Base-by-base conservation (phyloP, 768 basidiomycete genomes). In the Phaeolepiota aurea region DNA sequence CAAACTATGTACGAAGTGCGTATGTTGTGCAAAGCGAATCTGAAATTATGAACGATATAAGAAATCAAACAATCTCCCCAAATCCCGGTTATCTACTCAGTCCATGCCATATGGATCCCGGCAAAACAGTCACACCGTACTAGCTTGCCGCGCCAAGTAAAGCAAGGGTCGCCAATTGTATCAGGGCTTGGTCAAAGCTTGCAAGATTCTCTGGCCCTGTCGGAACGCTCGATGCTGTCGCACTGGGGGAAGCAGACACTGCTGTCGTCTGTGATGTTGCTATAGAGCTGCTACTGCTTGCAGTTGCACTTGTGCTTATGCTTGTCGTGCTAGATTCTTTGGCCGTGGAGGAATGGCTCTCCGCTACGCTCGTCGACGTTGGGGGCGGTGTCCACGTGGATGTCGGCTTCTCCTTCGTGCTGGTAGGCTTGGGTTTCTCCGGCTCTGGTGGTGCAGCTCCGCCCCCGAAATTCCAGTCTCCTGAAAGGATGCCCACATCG, bases 381-480 rank as follows among this genome's bases (percentile, higher is more conserved):
- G 45, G 41, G 10, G 46, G 30, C n/a, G 41, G 30, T 3, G 42
- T 48, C 21, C 47, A 46, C 7, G 48, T 48, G 7, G 48, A 41
- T 13, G 48, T 35, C 14, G 54, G 35, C 2, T n/a, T n/a, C n/a
- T n/a, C n/a, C n/a, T n/a, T n/a, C n/a, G n/a, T n/a, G n/a, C n/a
- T n/a, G n/a, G n/a, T n/a, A n/a, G n/a, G n/a, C n/a, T n/a, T n/a
- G 5, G 46, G 36, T 13, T 52, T 40, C 14, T 48, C 46, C 2
- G 56, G 35, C 10, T 46, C 46, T 14, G 49, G 41, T 5, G 51
- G 33, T 3, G 49, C 40, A 9, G 46, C 44, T 4, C 42, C 52
- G 14, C 42, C 54, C 13, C 59, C 58, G 59, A 61, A 76, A 51
- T 59, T 68, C 82, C 81, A 83, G 3, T 56, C 48, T 32, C 75